Evolutionary conservation across 2,329 filamentous ascomycete species (phyloP), one percentile per base, ranked within the genome.

Genomic region (Colletotrichum liaoningense): DNA sequence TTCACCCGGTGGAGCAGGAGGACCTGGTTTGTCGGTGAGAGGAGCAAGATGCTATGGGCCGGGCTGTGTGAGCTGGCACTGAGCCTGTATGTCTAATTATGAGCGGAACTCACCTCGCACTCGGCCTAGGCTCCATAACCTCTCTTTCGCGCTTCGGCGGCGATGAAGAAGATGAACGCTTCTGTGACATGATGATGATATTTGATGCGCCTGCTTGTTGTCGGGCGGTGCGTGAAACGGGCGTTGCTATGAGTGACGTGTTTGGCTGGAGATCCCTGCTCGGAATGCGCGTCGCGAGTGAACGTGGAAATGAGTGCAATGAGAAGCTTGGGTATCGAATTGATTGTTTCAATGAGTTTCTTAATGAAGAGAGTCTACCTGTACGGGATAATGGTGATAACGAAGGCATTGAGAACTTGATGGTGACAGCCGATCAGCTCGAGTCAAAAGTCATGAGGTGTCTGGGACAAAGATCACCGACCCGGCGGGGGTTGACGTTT

Each of bases 21-120:
- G 59, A 98, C 91, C 81, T 98, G 92, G 81, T 98, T 98, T 63
- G 89, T 87, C 0, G 95, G 93, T 0, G 97, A 98, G 60, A 99
- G 86, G 16, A 98, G 88, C 42, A 98, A 86, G 59, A 98, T 91
- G 58, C 76, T 78, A 49, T n/a, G 74, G 57, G 28, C 2, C 19
- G 63, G 28, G 1, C 7, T 11, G 9, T 71, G 28, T 71, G 75
- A 75, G 73, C 73, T 66, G 11, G 9, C 5, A 46, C 26, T 26
- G 65, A 65, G 16, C 19, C 30, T 12, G 46, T 6, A 19, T n/a
- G 54, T 19, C 22, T 35, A n/a, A 16, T n/a, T 6, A 64, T 64
- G 28, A 19, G 19, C 9, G 6, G 8, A n/a, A 33, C 79, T 69
- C 81, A 90, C 90, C 89, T 91, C 14, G 92, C 89, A 80, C 92